phyloP scores from a whole-genome alignment of 352 stramenopile species.

The Pythium diclinum region DNA sequence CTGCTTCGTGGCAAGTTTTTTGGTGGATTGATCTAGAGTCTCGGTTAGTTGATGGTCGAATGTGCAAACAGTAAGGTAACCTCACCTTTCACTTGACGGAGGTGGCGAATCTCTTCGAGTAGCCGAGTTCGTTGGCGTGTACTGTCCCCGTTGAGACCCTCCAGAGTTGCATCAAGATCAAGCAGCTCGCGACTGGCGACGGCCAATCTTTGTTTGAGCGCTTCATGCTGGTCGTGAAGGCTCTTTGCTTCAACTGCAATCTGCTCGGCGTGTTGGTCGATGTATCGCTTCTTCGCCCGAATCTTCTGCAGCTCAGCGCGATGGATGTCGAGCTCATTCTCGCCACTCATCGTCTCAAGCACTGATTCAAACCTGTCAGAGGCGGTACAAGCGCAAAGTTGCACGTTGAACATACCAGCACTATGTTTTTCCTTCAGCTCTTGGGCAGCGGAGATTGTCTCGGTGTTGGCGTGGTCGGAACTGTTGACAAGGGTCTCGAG shows the following conservation, averaged over 20 bases:
- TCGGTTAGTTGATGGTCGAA: neutral
- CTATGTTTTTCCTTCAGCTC: neutral
- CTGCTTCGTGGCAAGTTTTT: conserved; percentile 29
- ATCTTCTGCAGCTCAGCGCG: conserved; percentile 40
- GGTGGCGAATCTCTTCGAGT: conserved; percentile 6
- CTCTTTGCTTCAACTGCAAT: conserved; percentile 32
- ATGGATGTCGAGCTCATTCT: conserved; percentile 23
- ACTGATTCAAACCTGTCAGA: conserved; percentile 12
- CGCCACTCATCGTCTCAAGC: conserved; percentile 20
- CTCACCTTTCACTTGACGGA: neutral
- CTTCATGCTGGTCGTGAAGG: conserved; percentile 18
- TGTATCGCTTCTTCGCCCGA: conserved; percentile 40
- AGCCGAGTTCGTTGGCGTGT: neutral
- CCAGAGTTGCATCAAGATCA: neutral
- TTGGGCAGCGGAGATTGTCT: neutral
- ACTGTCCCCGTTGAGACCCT: conserved; percentile 8
- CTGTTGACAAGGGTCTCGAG: neutral
- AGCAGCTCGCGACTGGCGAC: conserved; percentile 1
- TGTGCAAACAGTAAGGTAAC: neutral
- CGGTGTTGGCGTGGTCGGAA: neutral
- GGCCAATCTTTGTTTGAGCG: neutral
- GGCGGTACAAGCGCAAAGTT: neutral
- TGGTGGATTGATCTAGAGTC: conserved; percentile 16
- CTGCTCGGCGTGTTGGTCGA: conserved; percentile 26
- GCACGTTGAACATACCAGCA: neutral